Conservation (phyloP, 352 stramenopile genomes). For the Phytophthora uliginosa region DNA sequence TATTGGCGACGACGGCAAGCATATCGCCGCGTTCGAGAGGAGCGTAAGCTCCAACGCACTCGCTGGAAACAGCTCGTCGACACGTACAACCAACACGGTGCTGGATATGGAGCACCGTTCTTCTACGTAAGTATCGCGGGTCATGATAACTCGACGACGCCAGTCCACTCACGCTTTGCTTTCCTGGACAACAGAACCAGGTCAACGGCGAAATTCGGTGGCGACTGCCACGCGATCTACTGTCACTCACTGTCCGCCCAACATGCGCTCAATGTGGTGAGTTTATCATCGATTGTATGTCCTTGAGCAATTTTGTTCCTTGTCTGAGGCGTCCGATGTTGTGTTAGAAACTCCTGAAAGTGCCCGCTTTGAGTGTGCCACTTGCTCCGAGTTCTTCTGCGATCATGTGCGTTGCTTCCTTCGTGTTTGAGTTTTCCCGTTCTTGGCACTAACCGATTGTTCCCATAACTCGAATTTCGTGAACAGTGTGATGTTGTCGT, state of each 20-base stretch:
- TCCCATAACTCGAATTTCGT: not conserved
- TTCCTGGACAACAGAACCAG: conserved; percentile 77
- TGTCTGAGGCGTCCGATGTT: not conserved
- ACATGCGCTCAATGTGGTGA: conserved; percentile 92
- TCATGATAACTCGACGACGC: not conserved
- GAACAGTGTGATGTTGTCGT: conserved; percentile 86
- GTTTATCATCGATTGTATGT: conserved; percentile 5
- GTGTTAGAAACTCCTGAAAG: conserved; percentile 50
- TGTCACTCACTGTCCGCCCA: conserved; percentile 79
- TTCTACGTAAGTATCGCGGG: conserved; percentile 83
- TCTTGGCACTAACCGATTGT: not conserved
- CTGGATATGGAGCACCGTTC: conserved; percentile 85
- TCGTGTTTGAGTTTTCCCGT: not conserved
- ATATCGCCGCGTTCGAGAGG: conserved; percentile 35
- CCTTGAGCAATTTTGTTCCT: not conserved
- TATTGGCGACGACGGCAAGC: conserved; percentile 69
- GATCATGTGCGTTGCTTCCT: conserved; percentile 45
- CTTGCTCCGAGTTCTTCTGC: conserved; percentile 95
- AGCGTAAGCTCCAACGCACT: conserved; percentile 53
- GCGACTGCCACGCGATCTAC: conserved; percentile 91
- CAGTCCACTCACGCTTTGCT: conserved; percentile 5
- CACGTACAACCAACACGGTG: conserved; percentile 77
- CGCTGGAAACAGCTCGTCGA: conserved; percentile 95
- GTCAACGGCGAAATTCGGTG: conserved; percentile 92
- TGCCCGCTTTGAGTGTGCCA: conserved; percentile 88